Percentiles rank a stretch among this genome's conserved stretches.
These are phyloP conservation scores for Pichia paraexigua DNA, from an alignment of 805 yeast species.

Conservation along the genomic window DNA sequence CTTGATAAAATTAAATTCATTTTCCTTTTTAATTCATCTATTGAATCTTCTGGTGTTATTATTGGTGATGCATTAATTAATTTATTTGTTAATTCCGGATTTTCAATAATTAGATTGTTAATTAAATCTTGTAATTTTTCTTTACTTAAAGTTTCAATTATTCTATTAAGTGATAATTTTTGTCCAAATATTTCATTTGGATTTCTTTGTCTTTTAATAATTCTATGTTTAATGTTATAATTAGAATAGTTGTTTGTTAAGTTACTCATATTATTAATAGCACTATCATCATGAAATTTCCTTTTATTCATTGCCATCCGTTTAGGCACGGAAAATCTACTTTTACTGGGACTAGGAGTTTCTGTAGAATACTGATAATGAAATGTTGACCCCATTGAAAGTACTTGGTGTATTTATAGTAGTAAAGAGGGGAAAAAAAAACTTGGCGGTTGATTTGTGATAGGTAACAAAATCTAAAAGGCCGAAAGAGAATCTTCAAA, in stretches of 20 bases:
- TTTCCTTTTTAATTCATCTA: constrained; percentile 41
- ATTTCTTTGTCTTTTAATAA: constrained; percentile 29
- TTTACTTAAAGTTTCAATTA: constrained; percentile 62
- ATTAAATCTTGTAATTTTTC: constrained; percentile 46
- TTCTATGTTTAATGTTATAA: not conserved
- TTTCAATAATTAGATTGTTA: constrained; percentile 41
- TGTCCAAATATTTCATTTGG: constrained; percentile 41
- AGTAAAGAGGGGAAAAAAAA: not conserved
- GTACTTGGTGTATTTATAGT: not conserved
- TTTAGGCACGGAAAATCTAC: not conserved
- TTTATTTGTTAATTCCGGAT: constrained; percentile 54
- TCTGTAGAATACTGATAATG: constrained; percentile 2
- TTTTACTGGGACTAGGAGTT: not conserved
- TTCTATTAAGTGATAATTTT: constrained; percentile 51
- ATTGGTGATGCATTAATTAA: constrained; percentile 47
- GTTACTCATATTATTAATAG: too few relatives aligned
- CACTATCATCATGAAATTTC: not conserved
- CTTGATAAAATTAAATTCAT: constrained; percentile 36
- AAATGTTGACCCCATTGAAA: constrained; percentile 2
- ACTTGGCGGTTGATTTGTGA: not conserved
- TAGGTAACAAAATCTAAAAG: not conserved
- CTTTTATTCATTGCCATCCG: not conserved
- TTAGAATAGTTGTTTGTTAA: not conserved
- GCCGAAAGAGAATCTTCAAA: not conserved
- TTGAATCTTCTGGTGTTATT: constrained; percentile 46